Percentiles rank a stretch among this genome's conserved stretches.
phyloP scores from a whole-genome alignment of 257 asterid species.

The Solanum tarijense region DNA sequence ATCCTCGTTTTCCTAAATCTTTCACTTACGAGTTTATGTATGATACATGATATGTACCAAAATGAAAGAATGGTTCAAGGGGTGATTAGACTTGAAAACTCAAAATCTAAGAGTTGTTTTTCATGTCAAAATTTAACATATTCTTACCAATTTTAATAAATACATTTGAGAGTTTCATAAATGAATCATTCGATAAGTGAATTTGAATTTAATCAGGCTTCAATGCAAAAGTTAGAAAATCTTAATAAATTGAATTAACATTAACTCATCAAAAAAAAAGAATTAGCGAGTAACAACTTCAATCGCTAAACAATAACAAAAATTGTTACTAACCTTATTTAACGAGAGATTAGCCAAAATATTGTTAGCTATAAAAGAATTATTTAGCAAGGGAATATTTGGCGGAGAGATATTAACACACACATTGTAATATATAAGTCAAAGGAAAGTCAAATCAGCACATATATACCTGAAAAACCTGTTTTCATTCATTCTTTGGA shows the following conservation, averaged over 20 bases:
- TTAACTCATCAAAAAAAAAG: too few relatives aligned
- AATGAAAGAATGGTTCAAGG: background rate
- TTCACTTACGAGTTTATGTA: too few relatives aligned
- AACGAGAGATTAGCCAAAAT: background rate
- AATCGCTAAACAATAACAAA: too few relatives aligned
- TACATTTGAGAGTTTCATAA: background rate
- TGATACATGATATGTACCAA: background rate
- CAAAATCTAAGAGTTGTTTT: background rate
- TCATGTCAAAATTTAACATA: background rate
- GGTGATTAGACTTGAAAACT: background rate
- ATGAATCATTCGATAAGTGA: too few relatives aligned
- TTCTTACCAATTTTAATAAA: too few relatives aligned
- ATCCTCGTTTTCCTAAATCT: too few relatives aligned
- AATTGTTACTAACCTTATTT: background rate
- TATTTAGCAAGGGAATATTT: background rate
- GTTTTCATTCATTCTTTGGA: too few relatives aligned
- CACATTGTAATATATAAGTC: background rate
- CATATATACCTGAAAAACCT: too few relatives aligned
- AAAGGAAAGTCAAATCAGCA: too few relatives aligned
- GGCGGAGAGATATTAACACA: background rate
- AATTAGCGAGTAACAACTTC: too few relatives aligned
- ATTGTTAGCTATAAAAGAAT: background rate
- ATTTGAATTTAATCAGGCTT: too few relatives aligned
- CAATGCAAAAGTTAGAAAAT: too few relatives aligned
- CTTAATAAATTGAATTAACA: background rate